These are phyloP conservation scores for Ganoderma lucidum DNA, from an alignment of 1,284 basidiomycete genomes.

Conservation along the genomic window DNA sequence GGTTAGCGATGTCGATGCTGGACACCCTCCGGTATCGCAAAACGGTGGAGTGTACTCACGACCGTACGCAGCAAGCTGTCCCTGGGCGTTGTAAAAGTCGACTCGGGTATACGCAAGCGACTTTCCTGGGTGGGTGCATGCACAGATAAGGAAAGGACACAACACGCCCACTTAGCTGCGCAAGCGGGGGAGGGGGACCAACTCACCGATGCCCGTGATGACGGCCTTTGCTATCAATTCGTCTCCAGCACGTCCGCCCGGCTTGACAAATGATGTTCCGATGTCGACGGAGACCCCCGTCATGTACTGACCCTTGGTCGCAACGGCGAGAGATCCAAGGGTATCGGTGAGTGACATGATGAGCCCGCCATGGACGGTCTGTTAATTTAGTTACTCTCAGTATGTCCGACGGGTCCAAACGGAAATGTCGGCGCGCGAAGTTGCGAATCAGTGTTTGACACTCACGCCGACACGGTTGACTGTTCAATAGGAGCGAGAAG, in stretches of 20 bases:
- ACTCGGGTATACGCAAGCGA: slow-evolving; percentile 84
- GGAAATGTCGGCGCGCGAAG: background rate
- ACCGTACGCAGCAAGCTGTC: slow-evolving; percentile 86
- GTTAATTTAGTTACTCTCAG: background rate
- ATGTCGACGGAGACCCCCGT: slow-evolving; percentile 92
- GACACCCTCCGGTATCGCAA: background rate
- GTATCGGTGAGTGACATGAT: slow-evolving; percentile 89
- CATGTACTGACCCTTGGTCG: slow-evolving; percentile 84
- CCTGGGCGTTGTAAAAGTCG: slow-evolving; percentile 76
- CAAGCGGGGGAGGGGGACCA: slow-evolving; percentile 34
- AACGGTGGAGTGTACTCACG: slow-evolving; percentile 52
- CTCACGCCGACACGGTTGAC: slow-evolving; percentile 81
- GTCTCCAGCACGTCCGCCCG: slow-evolving; percentile 73
- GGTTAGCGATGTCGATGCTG: background rate
- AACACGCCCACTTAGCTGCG: no score
- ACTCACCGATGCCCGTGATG: slow-evolving; percentile 64
- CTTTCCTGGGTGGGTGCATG: slow-evolving; percentile 60
- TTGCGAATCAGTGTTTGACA: slow-evolving; percentile 9
- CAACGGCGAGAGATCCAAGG: slow-evolving; percentile 84
- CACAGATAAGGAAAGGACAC: background rate
- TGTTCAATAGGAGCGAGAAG: slow-evolving; percentile 33
- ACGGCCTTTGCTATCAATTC: slow-evolving; percentile 66
- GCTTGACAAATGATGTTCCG: slow-evolving; percentile 82
- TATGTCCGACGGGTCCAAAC: background rate
- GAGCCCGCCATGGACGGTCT: slow-evolving; percentile 84